Conservation (phyloP, 306 rosid species). For the Quercus variabilis region DNA sequence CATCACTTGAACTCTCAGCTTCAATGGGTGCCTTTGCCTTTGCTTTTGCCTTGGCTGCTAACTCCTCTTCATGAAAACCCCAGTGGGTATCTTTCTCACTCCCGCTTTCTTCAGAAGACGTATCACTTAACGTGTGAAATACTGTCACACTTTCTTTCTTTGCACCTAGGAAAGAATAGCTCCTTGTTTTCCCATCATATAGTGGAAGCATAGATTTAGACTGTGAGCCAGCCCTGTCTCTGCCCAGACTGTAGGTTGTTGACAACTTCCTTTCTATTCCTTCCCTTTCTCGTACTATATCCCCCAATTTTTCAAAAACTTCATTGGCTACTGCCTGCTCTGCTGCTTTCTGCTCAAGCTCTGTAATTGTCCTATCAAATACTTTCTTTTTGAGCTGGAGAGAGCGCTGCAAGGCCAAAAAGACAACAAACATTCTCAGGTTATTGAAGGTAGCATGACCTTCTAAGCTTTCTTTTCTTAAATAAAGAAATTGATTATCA, state of each 20-base stretch:
- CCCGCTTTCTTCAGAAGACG: constrained; percentile 42
- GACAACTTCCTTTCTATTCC: constrained; percentile 61
- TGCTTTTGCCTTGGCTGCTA: constrained; percentile 19
- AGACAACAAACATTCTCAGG: background rate
- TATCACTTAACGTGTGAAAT: constrained; percentile 45
- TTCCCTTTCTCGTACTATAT: constrained; percentile 44
- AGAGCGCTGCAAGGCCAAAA: constrained; percentile 42
- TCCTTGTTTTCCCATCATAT: constrained; percentile 30
- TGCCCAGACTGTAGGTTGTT: constrained; percentile 60
- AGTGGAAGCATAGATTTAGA: constrained; percentile 58
- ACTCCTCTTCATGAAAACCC: constrained; percentile 29
- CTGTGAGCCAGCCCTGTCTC: constrained; percentile 33
- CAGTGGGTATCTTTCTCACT: constrained; percentile 33
- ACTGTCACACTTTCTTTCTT: constrained; percentile 32
- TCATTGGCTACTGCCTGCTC: constrained; percentile 38
- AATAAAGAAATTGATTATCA: background rate
- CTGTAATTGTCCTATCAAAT: constrained; percentile 49
- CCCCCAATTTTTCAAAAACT: constrained; percentile 35
- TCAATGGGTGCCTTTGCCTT: constrained; percentile 24
- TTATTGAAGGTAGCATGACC: background rate
- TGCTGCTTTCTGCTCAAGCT: constrained; percentile 44
- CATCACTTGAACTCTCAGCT: constrained; percentile 26
- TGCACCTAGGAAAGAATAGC: constrained; percentile 42
- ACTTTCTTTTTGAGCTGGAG: constrained; percentile 61
- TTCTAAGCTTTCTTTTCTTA: background rate